A percentile compares a stretch with the other conserved stretches of the same genome.
Evolutionary conservation across 75 land plant genomes (phyloP).

Genomic region (Chamaecyparis obtusa): DNA sequence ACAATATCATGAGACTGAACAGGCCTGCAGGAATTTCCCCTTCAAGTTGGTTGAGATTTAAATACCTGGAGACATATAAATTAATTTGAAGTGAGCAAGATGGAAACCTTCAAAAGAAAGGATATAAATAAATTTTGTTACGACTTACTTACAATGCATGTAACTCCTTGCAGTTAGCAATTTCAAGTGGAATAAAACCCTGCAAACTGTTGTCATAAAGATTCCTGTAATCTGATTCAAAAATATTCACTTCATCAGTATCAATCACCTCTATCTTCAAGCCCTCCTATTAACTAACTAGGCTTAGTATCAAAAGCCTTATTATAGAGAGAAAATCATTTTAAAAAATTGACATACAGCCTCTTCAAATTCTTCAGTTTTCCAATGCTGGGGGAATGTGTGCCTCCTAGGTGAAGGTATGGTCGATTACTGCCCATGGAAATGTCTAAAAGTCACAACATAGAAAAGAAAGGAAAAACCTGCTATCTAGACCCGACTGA

Average conservation of each 20-base stretch:
- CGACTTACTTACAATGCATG: slow-evolving; percentile 62
- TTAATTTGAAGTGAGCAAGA: neutral
- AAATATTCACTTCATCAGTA: neutral
- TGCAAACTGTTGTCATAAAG: slow-evolving; percentile 81
- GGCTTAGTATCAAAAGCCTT: neutral
- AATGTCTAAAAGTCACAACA: neutral
- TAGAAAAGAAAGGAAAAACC: neutral
- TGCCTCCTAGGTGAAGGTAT: slow-evolving; percentile 59
- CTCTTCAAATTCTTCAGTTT: slow-evolving; percentile 61
- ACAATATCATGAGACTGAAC: slow-evolving; percentile 41
- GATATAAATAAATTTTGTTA: neutral
- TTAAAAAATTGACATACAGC: slow-evolving; percentile 45
- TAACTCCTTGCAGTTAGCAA: slow-evolving; percentile 62
- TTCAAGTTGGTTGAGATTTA: slow-evolving; percentile 55
- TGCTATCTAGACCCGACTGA: neutral
- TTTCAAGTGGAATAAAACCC: slow-evolving; percentile 73
- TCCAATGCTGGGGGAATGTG: slow-evolving; percentile 74
- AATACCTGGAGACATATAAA: slow-evolving; percentile 34
- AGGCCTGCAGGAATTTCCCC: slow-evolving; percentile 63
- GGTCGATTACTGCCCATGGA: slow-evolving; percentile 63
- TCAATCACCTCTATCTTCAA: neutral
- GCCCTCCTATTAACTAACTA: no score
- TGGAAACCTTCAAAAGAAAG: neutral
- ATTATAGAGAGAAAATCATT: neutral
- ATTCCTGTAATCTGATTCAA: slow-evolving; percentile 36